These are phyloP conservation scores for Carex kokanica DNA, from an alignment of 176 grass and related monocot genomes.

Conservation along the genomic window DNA sequence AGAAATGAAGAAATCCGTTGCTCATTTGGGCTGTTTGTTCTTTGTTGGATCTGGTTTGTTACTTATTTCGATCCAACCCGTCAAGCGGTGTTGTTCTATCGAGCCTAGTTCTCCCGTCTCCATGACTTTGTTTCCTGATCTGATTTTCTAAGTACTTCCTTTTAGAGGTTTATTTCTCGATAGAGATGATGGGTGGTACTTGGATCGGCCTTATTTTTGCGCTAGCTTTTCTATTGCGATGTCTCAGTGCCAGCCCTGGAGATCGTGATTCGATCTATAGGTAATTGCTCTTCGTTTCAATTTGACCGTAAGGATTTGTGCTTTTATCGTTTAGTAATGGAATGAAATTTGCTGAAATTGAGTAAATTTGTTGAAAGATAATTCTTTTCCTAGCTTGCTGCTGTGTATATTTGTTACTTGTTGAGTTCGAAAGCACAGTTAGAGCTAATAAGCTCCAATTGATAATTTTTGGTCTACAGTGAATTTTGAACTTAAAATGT, in stretches of 20 bases:
- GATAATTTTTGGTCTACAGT: neutral
- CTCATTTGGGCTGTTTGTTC: neutral
- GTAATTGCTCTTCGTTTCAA: conserved; percentile 30
- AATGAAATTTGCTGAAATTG: neutral
- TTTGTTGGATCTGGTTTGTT: neutral
- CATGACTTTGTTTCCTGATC: conserved; percentile 16
- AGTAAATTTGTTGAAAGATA: neutral
- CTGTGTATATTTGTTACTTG: neutral
- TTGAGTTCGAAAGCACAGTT: neutral
- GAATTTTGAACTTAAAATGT: neutral
- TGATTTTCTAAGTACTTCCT: neutral
- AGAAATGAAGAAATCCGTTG: neutral
- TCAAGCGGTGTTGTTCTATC: neutral
- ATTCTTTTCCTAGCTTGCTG: neutral
- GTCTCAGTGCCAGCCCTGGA: conserved; percentile 59
- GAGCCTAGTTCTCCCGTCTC: neutral
- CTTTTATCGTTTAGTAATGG: neutral
- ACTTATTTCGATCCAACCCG: neutral
- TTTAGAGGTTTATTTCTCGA: neutral
- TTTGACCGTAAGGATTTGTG: neutral
- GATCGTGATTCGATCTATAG: conserved; percentile 72
- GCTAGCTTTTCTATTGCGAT: conserved; percentile 38
- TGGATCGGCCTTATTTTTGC: conserved; percentile 34
- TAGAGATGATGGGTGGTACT: conserved; percentile 32
- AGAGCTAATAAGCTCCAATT: neutral